These are phyloP conservation scores for Leccinum rimulosum DNA, from an alignment of 768 basidiomycete genomes.

Conservation along the genomic window DNA sequence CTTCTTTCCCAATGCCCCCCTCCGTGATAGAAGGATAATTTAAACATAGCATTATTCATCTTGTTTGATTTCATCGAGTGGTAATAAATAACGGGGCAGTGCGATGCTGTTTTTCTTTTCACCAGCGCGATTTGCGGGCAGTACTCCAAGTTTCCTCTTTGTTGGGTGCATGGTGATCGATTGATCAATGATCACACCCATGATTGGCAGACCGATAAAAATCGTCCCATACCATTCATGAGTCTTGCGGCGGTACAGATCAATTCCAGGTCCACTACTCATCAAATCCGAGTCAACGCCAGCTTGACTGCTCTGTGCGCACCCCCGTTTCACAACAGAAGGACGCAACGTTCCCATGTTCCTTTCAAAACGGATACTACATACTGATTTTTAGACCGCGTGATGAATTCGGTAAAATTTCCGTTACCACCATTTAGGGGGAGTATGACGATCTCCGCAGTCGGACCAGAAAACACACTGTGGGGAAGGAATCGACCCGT, in stretches of 20 bases:
- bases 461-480: background rate
- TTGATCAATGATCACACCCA: background rate
- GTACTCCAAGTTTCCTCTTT: background rate
- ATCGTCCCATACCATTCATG: too few relatives aligned
- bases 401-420: background rate
- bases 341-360: too few relatives aligned
- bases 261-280: too few relatives aligned
- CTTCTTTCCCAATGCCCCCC: background rate
- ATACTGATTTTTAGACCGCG: too few relatives aligned
- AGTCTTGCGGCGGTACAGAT: too few relatives aligned
- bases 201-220: too few relatives aligned
- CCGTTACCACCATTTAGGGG: background rate
- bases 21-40: background rate
- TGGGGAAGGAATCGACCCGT: background rate
- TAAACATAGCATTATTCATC: background rate
- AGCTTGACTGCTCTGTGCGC: too few relatives aligned
- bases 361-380: too few relatives aligned
- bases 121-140: background rate
- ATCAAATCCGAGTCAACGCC: too few relatives aligned
- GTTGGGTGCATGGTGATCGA: background rate
- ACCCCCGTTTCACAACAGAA: too few relatives aligned
- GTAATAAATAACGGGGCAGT: background rate
- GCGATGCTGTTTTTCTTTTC: background rate
- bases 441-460: background rate
- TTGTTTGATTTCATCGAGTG: background rate